Evolutionary conservation across 352 stramenopile genomes (phyloP).

Genomic region (Phytophthora colocasiae): DNA sequence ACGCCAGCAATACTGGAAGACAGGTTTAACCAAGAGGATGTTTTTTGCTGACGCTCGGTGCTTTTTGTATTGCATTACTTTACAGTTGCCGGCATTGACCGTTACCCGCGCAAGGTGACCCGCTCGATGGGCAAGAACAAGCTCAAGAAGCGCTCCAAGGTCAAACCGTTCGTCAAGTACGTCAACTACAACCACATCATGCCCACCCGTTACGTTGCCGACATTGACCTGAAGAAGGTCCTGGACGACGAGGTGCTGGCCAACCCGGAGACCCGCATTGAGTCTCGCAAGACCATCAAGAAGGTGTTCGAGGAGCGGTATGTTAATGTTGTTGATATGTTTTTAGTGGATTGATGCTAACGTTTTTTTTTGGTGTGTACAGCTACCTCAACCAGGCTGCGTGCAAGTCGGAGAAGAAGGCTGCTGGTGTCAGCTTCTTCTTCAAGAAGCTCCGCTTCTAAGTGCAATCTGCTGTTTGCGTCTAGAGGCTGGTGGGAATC

Average conservation of each 20-base stretch:
- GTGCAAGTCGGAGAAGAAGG: slow-evolving; percentile 98
- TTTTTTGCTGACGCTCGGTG: slow-evolving; percentile 4
- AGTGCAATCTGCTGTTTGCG: slow-evolving; percentile 62
- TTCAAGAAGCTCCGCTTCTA: slow-evolving; percentile 99
- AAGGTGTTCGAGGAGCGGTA: slow-evolving; percentile 99
- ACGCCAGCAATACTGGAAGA: slow-evolving; percentile 8
- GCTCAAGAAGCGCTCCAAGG: slow-evolving; percentile 97
- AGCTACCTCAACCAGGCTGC: slow-evolving; percentile 94
- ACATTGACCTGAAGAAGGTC: slow-evolving; percentile 99
- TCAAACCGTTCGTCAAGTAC: slow-evolving; percentile 99
- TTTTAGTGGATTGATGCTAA: slow-evolving; percentile 15
- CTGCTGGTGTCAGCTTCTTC: slow-evolving; percentile 98
- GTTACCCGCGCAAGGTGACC: slow-evolving; percentile 97
- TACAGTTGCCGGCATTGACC: slow-evolving; percentile 95
- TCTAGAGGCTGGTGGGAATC: slow-evolving; percentile 57
- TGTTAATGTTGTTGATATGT: slow-evolving; percentile 21
- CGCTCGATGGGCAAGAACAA: slow-evolving; percentile 97
- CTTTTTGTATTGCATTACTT: slow-evolving; percentile 9
- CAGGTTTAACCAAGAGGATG: slow-evolving; percentile 6
- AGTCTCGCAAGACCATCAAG: slow-evolving; percentile 99
- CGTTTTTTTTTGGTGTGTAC: slow-evolving; percentile 13
- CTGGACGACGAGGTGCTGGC: slow-evolving; percentile 90
- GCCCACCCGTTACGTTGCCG: slow-evolving; percentile 98
- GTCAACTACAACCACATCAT: slow-evolving; percentile 99
- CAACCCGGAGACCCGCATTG: slow-evolving; percentile 84